phyloP scores from a whole-genome alignment of 2,329 filamentous ascomycete genomes.

The Proliferodiscus dingleyae region DNA sequence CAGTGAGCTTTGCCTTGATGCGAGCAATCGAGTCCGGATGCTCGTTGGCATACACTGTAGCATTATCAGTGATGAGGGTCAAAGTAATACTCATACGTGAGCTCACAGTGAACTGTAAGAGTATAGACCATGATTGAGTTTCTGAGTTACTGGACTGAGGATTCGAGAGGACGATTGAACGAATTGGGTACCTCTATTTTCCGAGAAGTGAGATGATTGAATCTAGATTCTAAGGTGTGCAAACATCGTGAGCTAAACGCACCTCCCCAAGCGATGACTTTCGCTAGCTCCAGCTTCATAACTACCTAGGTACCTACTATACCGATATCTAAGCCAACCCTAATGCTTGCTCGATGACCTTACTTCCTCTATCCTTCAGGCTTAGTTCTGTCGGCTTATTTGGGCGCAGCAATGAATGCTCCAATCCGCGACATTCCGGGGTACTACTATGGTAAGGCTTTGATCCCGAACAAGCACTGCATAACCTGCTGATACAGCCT shows the following conservation, averaged over 20 bases:
- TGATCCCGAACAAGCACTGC: not conserved
- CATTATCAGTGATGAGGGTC: not conserved
- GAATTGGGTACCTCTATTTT: not conserved
- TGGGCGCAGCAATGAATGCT: not conserved
- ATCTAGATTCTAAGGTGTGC: too few relatives aligned
- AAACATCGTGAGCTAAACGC: not conserved
- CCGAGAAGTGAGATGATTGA: too few relatives aligned
- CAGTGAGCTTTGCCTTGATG: constrained; percentile 66
- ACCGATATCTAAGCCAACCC: too few relatives aligned
- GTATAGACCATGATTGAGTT: constrained; percentile 61
- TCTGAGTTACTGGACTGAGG: constrained; percentile 20
- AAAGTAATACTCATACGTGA: not conserved
- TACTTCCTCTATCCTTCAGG: not conserved
- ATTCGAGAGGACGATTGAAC: constrained; percentile 1
- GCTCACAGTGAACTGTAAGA: constrained; percentile 53
- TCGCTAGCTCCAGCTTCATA: too few relatives aligned
- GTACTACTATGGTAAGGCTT: constrained; percentile 46
- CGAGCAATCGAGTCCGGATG: constrained; percentile 59
- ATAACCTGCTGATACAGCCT: constrained; percentile 3
- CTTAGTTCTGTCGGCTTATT: too few relatives aligned
- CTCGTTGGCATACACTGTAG: constrained; percentile 60
- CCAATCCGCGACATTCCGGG: constrained; percentile 41
- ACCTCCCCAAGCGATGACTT: too few relatives aligned
- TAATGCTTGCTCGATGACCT: not conserved
- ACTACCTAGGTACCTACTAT: too few relatives aligned